Evolutionary conservation across 2,329 filamentous ascomycete species (phyloP), one percentile per base, ranked within the genome.

Genomic region (Tolypocladium paradoxum): DNA sequence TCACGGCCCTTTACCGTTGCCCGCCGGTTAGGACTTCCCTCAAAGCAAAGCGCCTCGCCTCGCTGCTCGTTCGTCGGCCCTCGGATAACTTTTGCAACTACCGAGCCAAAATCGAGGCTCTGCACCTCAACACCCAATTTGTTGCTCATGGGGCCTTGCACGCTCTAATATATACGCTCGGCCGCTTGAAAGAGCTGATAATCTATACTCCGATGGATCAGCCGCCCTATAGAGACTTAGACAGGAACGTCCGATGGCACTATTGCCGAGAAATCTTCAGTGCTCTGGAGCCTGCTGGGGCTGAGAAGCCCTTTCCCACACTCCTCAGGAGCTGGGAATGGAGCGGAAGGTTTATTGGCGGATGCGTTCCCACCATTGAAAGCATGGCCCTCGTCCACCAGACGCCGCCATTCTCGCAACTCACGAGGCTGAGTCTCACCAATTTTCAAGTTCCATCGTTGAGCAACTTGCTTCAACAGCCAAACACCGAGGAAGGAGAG

Each of bases 111-210:
- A 76, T 93, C 49, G 80, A 84, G 62, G 75, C 78, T 8, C 70
- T 96, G 24, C 79, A 82, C 54, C 73, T 95, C 48, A 84, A 93
- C 62, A 82, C 85, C 12, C 78, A 91, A 60, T 80, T 84, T 6
- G 77, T 78, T 66, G 60, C 78, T 71, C 65, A 62, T 29, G 37
- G 54, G 6, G 48, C 64, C 3, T 36, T 70, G 8, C 61, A 77
- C 77, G 62, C 74, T 29, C 68, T 95, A 49, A 72, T 95, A 22
- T 73, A 75, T 40, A 75, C 79, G 47, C 76, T 90, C 6, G 84
- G 85, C 0, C 82, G 82, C 48, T 73, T 96, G 18, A 77, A 78
- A 50, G 78, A 84, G 49, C 69, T 96, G 34, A 81, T 90, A 54
- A 76, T 96, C 18, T 85, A 84, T 57, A 87, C 91, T 59, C 78